A percentile compares a stretch with the other conserved stretches of the same genome.
Conservation (phyloP, 2,329 filamentous ascomycete genomes). For the Bipolaris gigantea region DNA sequence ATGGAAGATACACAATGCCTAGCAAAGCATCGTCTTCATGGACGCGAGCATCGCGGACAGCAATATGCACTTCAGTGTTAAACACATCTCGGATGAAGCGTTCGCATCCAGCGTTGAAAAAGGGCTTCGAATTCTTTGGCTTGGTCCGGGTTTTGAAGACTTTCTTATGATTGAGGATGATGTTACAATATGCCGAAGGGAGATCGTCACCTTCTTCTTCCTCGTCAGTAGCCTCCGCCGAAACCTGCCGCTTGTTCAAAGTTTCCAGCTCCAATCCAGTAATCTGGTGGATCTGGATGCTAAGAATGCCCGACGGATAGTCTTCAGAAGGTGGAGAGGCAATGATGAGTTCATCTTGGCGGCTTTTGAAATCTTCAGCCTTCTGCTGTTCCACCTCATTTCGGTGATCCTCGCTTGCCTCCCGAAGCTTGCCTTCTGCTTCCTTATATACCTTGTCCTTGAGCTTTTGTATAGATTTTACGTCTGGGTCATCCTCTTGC, state of each 20-base stretch:
- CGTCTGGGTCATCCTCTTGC: conserved; percentile 62
- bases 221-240: conserved; percentile 59
- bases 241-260: conserved; percentile 57
- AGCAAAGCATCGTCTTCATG: conserved; percentile 70
- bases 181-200: conserved; percentile 71
- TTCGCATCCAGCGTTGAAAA: conserved; percentile 77
- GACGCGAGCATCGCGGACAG: conserved; percentile 67
- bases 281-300: conserved; percentile 73
- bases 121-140: conserved; percentile 75
- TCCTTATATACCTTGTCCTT: conserved; percentile 58
- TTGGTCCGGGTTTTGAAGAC: conserved; percentile 73
- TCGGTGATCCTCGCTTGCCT: conserved; percentile 62
- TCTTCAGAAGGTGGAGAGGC: conserved; percentile 65
- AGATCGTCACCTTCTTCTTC: conserved; percentile 65
- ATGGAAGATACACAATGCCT: conserved; percentile 69
- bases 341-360: conserved; percentile 65
- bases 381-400: conserved; percentile 69
- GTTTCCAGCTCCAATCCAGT: conserved; percentile 66
- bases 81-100: conserved; percentile 71
- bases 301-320: conserved; percentile 67
- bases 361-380: conserved; percentile 63
- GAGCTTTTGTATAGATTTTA: conserved; percentile 62
- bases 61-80: conserved; percentile 67
- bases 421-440: conserved; percentile 66
- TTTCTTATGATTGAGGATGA: conserved; percentile 73